Conservation (phyloP, 2,329 filamentous ascomycete species). For the Emmonsia crescens region DNA sequence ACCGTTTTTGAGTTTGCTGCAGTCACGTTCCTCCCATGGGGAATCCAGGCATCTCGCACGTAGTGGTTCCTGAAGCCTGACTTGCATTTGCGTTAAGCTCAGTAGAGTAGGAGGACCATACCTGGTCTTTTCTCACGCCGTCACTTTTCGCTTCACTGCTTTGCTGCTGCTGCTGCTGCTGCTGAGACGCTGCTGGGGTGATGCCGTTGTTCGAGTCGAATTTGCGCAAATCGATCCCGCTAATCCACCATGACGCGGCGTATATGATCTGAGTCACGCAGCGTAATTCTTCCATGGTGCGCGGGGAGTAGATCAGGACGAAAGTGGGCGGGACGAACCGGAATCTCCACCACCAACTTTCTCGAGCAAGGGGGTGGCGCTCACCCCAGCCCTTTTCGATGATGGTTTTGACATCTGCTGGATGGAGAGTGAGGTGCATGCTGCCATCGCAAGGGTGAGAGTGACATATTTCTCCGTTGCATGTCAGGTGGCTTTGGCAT, state of each 20-base stretch:
- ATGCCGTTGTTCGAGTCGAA: not conserved
- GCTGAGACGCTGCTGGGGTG: not conserved
- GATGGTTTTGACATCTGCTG: conserved; percentile 61
- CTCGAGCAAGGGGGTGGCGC: conserved; percentile 41
- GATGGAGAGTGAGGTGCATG: conserved; percentile 71
- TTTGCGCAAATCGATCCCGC: conserved; percentile 11
- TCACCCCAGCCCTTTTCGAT: conserved; percentile 72
- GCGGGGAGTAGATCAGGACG: conserved; percentile 71
- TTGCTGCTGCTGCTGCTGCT: not conserved
- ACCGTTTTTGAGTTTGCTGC: not conserved
- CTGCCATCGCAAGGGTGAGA: conserved; percentile 66
- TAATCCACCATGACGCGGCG: conserved; percentile 58
- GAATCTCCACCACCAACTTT: conserved; percentile 54
- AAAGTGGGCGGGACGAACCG: conserved; percentile 65
- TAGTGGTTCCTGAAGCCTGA: not conserved
- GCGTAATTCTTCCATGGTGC: conserved; percentile 56
- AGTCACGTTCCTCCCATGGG: conserved; percentile 2
- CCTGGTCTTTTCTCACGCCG: conserved; percentile 1
- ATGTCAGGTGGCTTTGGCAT: conserved; percentile 16
- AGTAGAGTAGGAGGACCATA: conserved; percentile 3
- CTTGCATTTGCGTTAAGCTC: not conserved
- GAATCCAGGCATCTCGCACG: conserved; percentile 6
- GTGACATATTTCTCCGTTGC: conserved; percentile 69
- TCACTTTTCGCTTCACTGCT: not conserved
- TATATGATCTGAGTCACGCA: conserved; percentile 59